These are phyloP conservation scores for Cordyceps javanica DNA, from an alignment of 2,329 filamentous ascomycete species.

Conservation along the genomic window DNA sequence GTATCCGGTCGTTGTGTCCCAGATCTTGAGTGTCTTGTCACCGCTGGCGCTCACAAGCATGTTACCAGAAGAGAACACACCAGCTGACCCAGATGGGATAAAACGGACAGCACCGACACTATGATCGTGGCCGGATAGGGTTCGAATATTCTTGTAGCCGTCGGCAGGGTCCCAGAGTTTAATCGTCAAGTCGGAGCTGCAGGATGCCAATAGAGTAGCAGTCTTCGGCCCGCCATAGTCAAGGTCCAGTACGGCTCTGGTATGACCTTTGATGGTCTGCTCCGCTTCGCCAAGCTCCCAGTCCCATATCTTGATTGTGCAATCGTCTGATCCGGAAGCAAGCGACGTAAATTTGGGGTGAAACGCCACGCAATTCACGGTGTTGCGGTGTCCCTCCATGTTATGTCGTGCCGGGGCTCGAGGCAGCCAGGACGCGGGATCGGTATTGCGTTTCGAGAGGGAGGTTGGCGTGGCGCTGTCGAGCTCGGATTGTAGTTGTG, in stretches of 20 bases:
- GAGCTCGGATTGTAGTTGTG: conserved; percentile 71
- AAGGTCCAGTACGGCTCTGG: conserved; percentile 78
- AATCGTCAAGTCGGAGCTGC: conserved; percentile 84
- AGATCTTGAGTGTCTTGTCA: conserved; percentile 79
- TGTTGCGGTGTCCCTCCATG: conserved; percentile 73
- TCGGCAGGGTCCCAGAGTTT: conserved; percentile 91
- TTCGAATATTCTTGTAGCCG: conserved; percentile 93
- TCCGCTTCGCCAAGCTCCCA: conserved; percentile 92
- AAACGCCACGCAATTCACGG: conserved; percentile 84
- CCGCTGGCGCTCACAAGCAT: conserved; percentile 79
- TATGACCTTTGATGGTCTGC: conserved; percentile 86
- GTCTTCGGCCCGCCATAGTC: conserved; percentile 85
- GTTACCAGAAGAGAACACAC: conserved; percentile 73
- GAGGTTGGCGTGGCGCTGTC: conserved; percentile 74
- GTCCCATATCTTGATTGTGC: conserved; percentile 95
- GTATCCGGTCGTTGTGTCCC: conserved; percentile 90
- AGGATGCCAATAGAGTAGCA: conserved; percentile 58
- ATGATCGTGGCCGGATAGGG: conserved; percentile 85
- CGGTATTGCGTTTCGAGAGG: conserved; percentile 72
- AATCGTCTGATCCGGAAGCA: conserved; percentile 86
- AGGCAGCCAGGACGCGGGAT: conserved; percentile 84
- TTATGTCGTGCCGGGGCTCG: conserved; percentile 72
- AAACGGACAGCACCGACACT: conserved; percentile 86
- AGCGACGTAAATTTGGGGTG: conserved; percentile 87
- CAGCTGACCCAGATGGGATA: conserved; percentile 74